phyloP scores from a whole-genome alignment of 208 protist genomes.

The Acanthamoeba triangularis region DNA sequence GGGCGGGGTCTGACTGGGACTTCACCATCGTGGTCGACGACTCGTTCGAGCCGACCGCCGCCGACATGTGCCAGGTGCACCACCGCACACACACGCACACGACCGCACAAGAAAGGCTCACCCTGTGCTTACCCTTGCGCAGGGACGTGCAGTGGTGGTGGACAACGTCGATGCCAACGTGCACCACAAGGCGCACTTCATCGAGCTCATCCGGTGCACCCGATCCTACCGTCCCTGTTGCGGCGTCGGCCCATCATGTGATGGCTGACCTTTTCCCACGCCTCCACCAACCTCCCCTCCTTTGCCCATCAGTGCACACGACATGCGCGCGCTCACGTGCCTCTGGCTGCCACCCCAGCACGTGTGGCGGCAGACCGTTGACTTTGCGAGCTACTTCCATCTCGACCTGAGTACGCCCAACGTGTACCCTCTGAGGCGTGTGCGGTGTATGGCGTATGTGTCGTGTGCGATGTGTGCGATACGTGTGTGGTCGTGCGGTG shows the following conservation, averaged over 20 bases:
- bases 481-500: no score
- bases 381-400: neutral
- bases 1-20: constrained; percentile 10
- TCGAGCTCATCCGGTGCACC: constrained; percentile 7
- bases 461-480: neutral
- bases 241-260: no score
- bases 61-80: constrained; percentile 11
- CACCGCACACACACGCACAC: neutral
- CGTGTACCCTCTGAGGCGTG: no score
- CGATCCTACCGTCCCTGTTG: no score
- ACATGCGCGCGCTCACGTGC: neutral
- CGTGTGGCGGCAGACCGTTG: neutral
- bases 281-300: no score
- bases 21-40: constrained; percentile 52
- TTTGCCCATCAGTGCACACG: neutral
- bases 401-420: neutral
- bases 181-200: constrained; percentile 4
- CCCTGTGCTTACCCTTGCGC: no score
- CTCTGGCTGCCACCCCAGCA: neutral
- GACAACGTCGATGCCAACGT: constrained; percentile 14
- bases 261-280: neutral
- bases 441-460: neutral
- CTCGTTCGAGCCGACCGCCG: neutral
- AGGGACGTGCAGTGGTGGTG: neutral
- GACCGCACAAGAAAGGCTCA: neutral